Base-by-base conservation (phyloP, 177 flowering plant species). In the Vitis hybrid region DNA sequence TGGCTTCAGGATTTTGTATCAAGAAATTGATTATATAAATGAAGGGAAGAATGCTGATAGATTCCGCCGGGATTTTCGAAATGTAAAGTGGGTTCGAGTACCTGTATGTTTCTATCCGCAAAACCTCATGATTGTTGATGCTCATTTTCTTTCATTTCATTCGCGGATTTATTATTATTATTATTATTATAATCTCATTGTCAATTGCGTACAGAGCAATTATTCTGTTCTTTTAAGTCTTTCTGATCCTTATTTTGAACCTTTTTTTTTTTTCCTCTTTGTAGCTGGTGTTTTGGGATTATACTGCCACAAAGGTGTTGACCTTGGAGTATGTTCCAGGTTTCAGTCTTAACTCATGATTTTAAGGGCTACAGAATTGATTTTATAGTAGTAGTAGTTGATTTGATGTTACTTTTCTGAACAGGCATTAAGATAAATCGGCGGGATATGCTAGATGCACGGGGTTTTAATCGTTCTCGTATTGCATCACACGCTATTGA, bases 291-390 rank as follows among this genome's bases (percentile, higher is more conserved):
- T 87, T 61, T 78, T 94, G 98, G 98, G 98, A 94, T 75, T 94
- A 94, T 71, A 92, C 97, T 76, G 89, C 88, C 56, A 66, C 64
- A 50, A 94, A 91, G 77, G 97, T 89, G 71, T 75, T 94, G 83
- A 94, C 97, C 21, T 78, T 94, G 87, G 98, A 94, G 85, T 94
- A 94, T 79, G 97, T 87, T 69, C 98, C 97, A 84, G 97, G 97
- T 92, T 75, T 72, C 59, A 21, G 5, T 67, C 80, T 70, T 34
- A 72, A 66, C 78, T 65, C 14, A 5, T 14, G 19, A 30, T 10
- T 60, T 3, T 30, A 18, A 2, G 63, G 30, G 10, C 26, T 17
- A 2, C 45, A 3, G 26, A 57, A 14, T 65, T 1, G 17, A 10
- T 10, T 18, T 48, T 56, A 10, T 63, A 4, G 60, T 74, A 18